A percentile compares a stretch with the other conserved stretches of the same genome.
phyloP scores from a whole-genome alignment of 345 rosid species.

The Ceriops decandra region DNA sequence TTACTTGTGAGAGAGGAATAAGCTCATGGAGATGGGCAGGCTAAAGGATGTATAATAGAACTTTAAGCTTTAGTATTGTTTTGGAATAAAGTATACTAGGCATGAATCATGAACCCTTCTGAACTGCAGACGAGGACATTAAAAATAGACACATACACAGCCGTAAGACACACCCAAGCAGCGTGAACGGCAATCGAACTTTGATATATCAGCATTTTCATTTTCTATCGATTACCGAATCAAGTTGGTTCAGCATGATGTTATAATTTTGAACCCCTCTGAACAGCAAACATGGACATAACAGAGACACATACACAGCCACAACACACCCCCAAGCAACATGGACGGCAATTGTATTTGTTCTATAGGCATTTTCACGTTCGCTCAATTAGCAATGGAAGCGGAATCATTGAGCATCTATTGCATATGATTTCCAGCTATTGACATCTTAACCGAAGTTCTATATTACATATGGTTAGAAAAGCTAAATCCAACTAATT shows the following conservation, averaged over 20 bases:
- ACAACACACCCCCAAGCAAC: not conserved
- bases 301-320: not conserved
- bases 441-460: not conserved
- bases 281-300: not conserved
- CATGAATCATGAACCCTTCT: not conserved
- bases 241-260: not conserved
- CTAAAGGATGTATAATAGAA: conserved; percentile 36
- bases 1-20: conserved; percentile 21
- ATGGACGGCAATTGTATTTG: conserved; percentile 5
- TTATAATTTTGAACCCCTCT: no score
- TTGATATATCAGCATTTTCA: not conserved
- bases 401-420: not conserved
- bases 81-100: not conserved
- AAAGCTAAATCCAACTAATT: not conserved
- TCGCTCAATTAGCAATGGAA: not conserved
- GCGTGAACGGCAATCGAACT: not conserved
- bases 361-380: not conserved
- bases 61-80: not conserved
- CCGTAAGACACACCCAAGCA: not conserved
- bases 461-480: not conserved
- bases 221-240: not conserved
- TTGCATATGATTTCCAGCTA: not conserved
- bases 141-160: not conserved
- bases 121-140: not conserved
- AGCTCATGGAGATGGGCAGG: conserved; percentile 23